Base-by-base conservation (phyloP, 371 early-diverging fungal species). In the Dipsacomyces acuminosporus region DNA sequence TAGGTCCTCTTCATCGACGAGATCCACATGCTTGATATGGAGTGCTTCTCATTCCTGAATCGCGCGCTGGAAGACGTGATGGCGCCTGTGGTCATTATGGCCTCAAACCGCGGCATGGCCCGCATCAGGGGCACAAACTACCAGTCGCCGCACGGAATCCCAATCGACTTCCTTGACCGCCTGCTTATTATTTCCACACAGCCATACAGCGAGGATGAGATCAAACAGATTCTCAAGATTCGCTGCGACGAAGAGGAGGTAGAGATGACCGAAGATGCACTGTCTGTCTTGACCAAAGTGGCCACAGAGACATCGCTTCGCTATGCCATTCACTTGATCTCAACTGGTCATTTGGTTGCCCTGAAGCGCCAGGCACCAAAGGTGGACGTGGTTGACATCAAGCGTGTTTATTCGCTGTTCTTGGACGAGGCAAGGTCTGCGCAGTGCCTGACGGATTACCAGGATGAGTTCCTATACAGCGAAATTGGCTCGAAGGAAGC, bases 21-120 rank as follows among this genome's bases (percentile, higher is more conserved):
- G 76, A 95, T 96, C 24, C 97, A 99, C 74, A 93, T 98, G 90
- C 89, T 99, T 23, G 98, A 99, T 62, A 93, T 96, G 57, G 99
- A 99, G 74, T 96, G 98, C 75, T 98, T 98, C 74, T 94, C 97
- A 8, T 98, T 92, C 83, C 74, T 99, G 44, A 98, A 98, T 78
- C 86, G 97, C 33, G 94, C 97, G 2, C 79, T 96, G 15, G 98
- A 98, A 74, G 91, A 91, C 66, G 85, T 85, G 34, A 79, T 93
- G 84, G 91, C 96, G 11, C 99, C 99, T 7, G 85, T 98, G 11
- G 93, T 99, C 40, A 92, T 99, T 59, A 93, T 99, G 91, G 96
- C 97, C 11, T 94, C 96, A 13, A 97, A 96, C 80, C 84, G 97
- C 38, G 98, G 98, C 47, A 85, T 93, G 59, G 87, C 93, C 5